A percentile compares a stretch with the other conserved stretches of the same genome.
Evolutionary conservation across 305 asterid genomes (phyloP).

Genomic region (Fraxinus nigra): DNA sequence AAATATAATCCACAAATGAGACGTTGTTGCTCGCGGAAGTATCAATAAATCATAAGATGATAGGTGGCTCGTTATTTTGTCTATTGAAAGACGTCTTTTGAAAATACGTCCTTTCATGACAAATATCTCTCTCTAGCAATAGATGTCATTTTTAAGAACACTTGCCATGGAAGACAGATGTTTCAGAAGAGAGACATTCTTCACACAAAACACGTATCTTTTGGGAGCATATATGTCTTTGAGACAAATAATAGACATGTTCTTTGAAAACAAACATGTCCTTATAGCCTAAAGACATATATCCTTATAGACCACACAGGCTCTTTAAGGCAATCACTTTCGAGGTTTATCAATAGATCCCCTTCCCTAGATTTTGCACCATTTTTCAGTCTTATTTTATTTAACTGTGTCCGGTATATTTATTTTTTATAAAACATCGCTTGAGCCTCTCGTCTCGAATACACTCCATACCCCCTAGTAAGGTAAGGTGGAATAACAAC

Average conservation of each 20-base stretch:
- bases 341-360: background rate
- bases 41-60: background rate
- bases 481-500: too few species aligned
- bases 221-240: background rate
- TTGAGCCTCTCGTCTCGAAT: too few species aligned
- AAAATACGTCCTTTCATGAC: background rate
- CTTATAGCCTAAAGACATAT: background rate
- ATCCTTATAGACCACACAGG: background rate
- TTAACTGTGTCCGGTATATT: background rate
- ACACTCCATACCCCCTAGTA: too few species aligned
- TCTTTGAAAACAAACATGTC: background rate
- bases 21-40: background rate
- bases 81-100: background rate
- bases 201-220: background rate
- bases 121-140: background rate
- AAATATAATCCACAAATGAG: background rate
- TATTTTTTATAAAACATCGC: background rate
- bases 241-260: background rate
- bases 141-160: background rate
- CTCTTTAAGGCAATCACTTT: background rate
- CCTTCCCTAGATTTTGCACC: background rate
- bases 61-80: background rate
- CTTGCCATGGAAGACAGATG: background rate
- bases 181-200: background rate
- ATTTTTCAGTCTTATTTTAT: background rate